Evolutionary conservation across 495 filamentous ascomycete species (phyloP).

Genomic region (Copromyces sp.): DNA sequence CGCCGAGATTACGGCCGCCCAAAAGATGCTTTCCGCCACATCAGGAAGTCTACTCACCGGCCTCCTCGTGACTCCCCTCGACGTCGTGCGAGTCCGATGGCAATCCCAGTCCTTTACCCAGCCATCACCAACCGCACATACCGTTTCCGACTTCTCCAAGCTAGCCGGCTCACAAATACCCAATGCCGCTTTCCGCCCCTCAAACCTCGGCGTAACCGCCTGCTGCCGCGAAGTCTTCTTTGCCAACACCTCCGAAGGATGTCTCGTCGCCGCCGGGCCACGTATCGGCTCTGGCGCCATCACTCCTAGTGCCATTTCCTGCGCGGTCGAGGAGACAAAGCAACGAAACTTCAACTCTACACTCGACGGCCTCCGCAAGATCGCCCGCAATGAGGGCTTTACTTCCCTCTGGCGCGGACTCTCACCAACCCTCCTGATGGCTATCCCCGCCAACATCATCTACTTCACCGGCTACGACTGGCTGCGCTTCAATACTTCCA

Average conservation of each 20-base stretch:
- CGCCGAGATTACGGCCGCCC: slow-evolving; percentile 59
- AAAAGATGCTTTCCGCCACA: slow-evolving; percentile 92
- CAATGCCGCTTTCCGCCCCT: slow-evolving; percentile 46
- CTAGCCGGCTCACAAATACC: slow-evolving; percentile 33
- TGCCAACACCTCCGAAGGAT: slow-evolving; percentile 75
- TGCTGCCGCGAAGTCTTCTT: slow-evolving; percentile 98
- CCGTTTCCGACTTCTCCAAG: slow-evolving; percentile 28
- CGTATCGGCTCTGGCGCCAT: slow-evolving; percentile 22
- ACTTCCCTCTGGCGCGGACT: slow-evolving; percentile 87
- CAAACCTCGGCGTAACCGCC: slow-evolving; percentile 83
- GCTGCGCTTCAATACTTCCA: slow-evolving; percentile 59
- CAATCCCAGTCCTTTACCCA: slow-evolving; percentile 62
- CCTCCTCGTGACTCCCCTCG: slow-evolving; percentile 85
- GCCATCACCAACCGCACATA: slow-evolving; percentile 16
- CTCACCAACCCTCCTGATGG: slow-evolving; percentile 86
- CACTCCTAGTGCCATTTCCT: slow-evolving; percentile 42
- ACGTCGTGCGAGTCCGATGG: slow-evolving; percentile 90
- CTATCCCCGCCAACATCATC: slow-evolving; percentile 90
- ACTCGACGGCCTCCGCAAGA: slow-evolving; percentile 85
- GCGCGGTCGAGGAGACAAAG: slow-evolving; percentile 78
- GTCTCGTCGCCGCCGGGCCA: slow-evolving; percentile 44
- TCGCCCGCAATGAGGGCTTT: slow-evolving; percentile 87
- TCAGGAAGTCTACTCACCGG: slow-evolving; percentile 84
- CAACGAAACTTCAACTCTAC: slow-evolving; percentile 80
- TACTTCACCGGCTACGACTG: slow-evolving; percentile 99